phyloP scores from a whole-genome alignment of 192 early-diverging fungal species.

The Coemansia sp. region DNA sequence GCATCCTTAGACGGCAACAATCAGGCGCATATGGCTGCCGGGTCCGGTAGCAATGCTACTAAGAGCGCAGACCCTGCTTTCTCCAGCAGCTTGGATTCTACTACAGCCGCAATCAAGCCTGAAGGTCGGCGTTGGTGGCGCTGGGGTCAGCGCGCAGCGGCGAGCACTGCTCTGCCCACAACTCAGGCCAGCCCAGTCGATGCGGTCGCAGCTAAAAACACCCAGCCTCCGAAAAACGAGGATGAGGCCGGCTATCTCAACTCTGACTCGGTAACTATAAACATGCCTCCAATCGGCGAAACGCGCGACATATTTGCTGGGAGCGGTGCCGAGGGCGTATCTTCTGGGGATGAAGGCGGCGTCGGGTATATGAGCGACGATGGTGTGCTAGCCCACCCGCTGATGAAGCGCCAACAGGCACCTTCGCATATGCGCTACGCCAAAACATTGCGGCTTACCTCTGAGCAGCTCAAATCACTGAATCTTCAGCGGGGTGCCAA shows the following conservation, averaged over 20 bases:
- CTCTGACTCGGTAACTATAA: not conserved
- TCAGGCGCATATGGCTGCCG: not conserved
- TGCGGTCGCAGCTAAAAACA: not conserved
- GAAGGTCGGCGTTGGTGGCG: conserved; percentile 40
- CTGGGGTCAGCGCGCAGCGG: conserved; percentile 22
- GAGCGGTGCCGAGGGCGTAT: conserved; percentile 4
- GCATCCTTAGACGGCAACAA: not conserved
- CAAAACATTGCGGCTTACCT: conserved; percentile 88
- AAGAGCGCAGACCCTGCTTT: not conserved
- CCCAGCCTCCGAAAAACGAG: no score
- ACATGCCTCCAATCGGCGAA: conserved; percentile 3
- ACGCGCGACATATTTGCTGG: conserved; percentile 8
- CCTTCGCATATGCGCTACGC: conserved; percentile 61
- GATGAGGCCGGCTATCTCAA: no score
- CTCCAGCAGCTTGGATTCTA: not conserved
- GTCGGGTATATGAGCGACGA: conserved; percentile 37
- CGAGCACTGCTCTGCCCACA: conserved; percentile 2
- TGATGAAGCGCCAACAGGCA: conserved; percentile 4
- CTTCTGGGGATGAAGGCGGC: conserved; percentile 14
- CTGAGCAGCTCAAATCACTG: conserved; percentile 81
- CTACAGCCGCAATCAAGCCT: conserved; percentile 5
- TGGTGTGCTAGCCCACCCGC: conserved; percentile 16
- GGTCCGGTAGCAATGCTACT: not conserved
- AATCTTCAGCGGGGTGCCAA: conserved; percentile 84
- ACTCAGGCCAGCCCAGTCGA: not conserved